phyloP scores from a whole-genome alignment of 2,329 filamentous ascomycete species.

The Colletotrichum tabaci region DNA sequence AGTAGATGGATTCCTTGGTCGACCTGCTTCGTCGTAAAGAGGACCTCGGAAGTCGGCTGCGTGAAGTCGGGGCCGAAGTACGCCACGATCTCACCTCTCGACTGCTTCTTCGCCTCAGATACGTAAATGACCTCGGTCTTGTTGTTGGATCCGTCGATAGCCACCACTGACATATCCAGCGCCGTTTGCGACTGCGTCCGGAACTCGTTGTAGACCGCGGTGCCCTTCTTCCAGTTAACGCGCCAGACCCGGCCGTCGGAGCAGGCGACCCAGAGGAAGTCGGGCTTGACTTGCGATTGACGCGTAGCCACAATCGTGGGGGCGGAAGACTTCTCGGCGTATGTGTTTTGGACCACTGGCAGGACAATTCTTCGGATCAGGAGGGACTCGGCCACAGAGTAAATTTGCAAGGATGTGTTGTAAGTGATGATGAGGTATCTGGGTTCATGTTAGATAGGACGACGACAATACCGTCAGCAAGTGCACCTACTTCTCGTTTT shows the following conservation, averaged over 20 bases:
- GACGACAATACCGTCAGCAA: constrained; percentile 26
- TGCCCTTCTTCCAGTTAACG: constrained; percentile 70
- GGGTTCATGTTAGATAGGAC: constrained; percentile 45
- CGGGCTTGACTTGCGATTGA: constrained; percentile 55
- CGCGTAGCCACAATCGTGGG: constrained; percentile 59
- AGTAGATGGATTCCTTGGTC: constrained; percentile 59
- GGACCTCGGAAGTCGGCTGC: constrained; percentile 50
- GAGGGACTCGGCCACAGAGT: constrained; percentile 85
- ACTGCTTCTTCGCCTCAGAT: constrained; percentile 34
- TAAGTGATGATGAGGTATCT: constrained; percentile 84
- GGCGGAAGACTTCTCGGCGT: constrained; percentile 47
- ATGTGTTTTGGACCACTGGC: constrained; percentile 48
- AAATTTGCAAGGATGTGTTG: constrained; percentile 82
- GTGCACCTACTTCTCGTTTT: constrained; percentile 70
- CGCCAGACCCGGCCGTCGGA: constrained; percentile 71
- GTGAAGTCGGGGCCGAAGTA: constrained; percentile 56
- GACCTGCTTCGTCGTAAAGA: constrained; percentile 56
- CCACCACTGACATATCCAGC: constrained; percentile 61
- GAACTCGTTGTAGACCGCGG: constrained; percentile 59
- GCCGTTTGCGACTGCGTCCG: constrained; percentile 60
- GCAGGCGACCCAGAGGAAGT: constrained; percentile 72
- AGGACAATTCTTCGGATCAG: constrained; percentile 80
- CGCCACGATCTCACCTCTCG: constrained; percentile 57
- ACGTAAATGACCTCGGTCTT: constrained; percentile 60
- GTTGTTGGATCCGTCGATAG: constrained; percentile 53